Base-by-base conservation (phyloP, 768 basidiomycete genomes). In the Serendipita vermifera region DNA sequence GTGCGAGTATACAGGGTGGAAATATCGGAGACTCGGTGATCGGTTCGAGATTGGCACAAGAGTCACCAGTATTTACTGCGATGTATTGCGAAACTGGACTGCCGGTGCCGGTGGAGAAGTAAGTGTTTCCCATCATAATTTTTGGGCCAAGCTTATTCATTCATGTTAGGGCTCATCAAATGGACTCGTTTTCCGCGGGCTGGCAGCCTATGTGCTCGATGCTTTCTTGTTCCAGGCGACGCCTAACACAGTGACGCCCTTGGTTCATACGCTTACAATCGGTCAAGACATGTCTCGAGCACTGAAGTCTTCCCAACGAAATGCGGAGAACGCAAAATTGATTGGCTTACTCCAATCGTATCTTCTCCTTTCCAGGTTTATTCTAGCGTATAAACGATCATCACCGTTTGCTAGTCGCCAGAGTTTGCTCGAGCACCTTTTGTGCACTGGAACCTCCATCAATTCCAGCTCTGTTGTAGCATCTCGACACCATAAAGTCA, bases 1-100 rank as follows among this genome's bases (percentile, higher is more conserved):
- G 92, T 77, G 84, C 0, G 83, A 85, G 62, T 85, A 89, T 66
- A 66, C 81, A 35, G 78, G 81, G 2, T 97, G 92, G 92, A 86
- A 87, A 65, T 96, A 91, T 61, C 72, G 73, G 3, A 83, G 84
- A 56, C 73, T 92, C 11, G 83, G 83, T 3, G 85, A 89, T 64
- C 77, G 86, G 35, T 93, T 88, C 63, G 85, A 89, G 70, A 83
- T 97, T 43, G 84, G 83, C 17, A 73, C 76, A 54, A 72, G 81
- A 14, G 72, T 90, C 24, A 76, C 80, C 7, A 71, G 73, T 5
- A 71, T 93, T 27, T 93, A 86, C 65, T 71, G 76, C 13, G 75
- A 78, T 36, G 76, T 91, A 11, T 66, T 94, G 40, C 72, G 76
- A 46, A 76, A 83, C 59, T 75, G 79, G 41, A 35, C 58, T 1